Evolutionary conservation across 1,284 basidiomycete species (phyloP).

Genomic region (Heterobasidion parviporum): DNA sequence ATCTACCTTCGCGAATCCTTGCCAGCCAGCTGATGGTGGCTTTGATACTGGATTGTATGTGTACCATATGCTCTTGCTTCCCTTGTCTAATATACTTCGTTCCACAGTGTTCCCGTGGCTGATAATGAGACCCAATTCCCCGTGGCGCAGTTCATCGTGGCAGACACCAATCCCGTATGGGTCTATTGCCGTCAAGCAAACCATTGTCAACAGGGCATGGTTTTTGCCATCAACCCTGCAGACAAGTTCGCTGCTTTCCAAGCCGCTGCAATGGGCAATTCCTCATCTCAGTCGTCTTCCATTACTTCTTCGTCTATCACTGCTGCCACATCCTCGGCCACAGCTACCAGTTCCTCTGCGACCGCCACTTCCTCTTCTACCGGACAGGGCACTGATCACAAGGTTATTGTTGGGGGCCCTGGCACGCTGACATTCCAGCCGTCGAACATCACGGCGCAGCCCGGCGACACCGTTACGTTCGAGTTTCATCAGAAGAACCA

Average conservation of each 20-base stretch:
- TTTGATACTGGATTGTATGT: slow-evolving; percentile 55
- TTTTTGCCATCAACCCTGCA: slow-evolving; percentile 56
- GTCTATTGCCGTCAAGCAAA: slow-evolving; percentile 39
- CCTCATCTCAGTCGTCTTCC: slow-evolving; percentile 15
- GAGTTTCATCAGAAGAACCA: slow-evolving; percentile 42
- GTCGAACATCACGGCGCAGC: slow-evolving; percentile 43
- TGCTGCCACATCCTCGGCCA: slow-evolving; percentile 22
- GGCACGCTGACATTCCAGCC: slow-evolving; percentile 39
- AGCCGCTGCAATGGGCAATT: slow-evolving; percentile 34
- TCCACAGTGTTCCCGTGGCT: slow-evolving; percentile 39
- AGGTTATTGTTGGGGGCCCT: slow-evolving; percentile 41
- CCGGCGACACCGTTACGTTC: slow-evolving; percentile 56
- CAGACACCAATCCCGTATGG: slow-evolving; percentile 48
- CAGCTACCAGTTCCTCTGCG: slow-evolving; percentile 7
- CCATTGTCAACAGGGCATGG: slow-evolving; percentile 52
- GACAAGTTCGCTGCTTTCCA: slow-evolving; percentile 44
- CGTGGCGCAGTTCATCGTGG: slow-evolving; percentile 32
- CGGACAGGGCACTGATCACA: slow-evolving; percentile 27
- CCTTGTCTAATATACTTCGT: background rate
- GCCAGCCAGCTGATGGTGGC: slow-evolving; percentile 30
- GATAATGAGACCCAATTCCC: slow-evolving; percentile 39
- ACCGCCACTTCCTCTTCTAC: slow-evolving; percentile 10
- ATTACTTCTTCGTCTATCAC: slow-evolving; percentile 16
- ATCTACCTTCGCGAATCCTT: slow-evolving; percentile 45
- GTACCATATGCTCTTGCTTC: background rate